Evolutionary conservation across 768 basidiomycete species (phyloP).

Genomic region (Suillus bovinus): DNA sequence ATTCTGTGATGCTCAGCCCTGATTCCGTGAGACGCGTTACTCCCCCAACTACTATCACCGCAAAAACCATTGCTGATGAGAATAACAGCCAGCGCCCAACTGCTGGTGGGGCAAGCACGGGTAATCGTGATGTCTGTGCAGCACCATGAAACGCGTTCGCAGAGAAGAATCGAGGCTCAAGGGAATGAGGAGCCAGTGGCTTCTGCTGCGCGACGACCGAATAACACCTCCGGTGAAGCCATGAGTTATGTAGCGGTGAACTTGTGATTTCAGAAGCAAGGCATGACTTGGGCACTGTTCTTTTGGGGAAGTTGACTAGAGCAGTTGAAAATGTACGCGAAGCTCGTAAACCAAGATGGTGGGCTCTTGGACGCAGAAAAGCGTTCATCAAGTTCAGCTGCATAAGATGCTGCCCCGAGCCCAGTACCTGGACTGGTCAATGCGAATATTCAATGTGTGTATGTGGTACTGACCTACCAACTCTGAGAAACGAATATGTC

Average conservation of each 20-base stretch:
- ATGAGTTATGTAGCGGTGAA: constrained; percentile 10
- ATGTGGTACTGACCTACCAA: neutral
- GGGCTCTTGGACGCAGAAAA: constrained; percentile 18
- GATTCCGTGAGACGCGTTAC: constrained; percentile 97
- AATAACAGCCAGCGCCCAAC: constrained; percentile 85
- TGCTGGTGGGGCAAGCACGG: constrained; percentile 61
- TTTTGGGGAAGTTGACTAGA: neutral
- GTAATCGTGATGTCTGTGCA: constrained; percentile 36
- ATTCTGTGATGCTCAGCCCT: constrained; percentile 97
- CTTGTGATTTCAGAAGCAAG: neutral
- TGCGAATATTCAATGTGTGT: neutral
- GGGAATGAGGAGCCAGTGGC: constrained; percentile 16
- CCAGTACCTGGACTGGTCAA: constrained; percentile 2
- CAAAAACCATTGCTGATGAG: constrained; percentile 85
- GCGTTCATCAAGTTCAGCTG: constrained; percentile 19
- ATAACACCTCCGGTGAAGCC: constrained; percentile 10
- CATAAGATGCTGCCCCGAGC: constrained; percentile 17
- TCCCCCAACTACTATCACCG: constrained; percentile 93
- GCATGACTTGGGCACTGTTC: constrained; percentile 3
- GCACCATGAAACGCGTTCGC: constrained; percentile 26
- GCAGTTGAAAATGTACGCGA: neutral
- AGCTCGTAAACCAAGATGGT: constrained; percentile 10
- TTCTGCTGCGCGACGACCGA: constrained; percentile 6
- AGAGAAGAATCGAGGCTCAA: constrained; percentile 42
- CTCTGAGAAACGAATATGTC: neutral